Evolutionary conservation across 345 rosid genomes (phyloP), one percentile per base, ranked within the genome.

Genomic region (Excoecaria agallocha): DNA sequence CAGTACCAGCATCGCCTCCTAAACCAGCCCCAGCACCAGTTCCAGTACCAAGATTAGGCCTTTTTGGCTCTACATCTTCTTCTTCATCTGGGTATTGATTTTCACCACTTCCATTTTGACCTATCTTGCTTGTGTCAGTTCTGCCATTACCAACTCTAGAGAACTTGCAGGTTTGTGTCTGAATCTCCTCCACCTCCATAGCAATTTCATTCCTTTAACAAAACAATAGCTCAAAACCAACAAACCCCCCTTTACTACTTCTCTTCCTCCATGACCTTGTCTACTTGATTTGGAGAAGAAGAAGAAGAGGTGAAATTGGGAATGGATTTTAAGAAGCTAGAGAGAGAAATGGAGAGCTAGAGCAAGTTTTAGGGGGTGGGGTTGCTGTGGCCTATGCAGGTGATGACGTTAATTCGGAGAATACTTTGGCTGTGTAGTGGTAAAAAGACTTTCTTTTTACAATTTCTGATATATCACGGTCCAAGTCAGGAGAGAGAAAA

Each of bases 121-220:
- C 83, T 71, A 82, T 38, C 79, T 83, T 85, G 80, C 75, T 73
- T 16, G 83, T 65, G 25, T 79, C 83, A 61, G 30, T 68, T 69
- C 85, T 77, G 59, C 87, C 90, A 80, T 86, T 86, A 19, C 85
- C 83, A 68, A 84, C 68, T 78, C 88, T 86, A 59, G 89, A 75
- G 84, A 88, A 83, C 89, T 86, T 90, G 41, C 83, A 75, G 10
- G 85, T 85, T 70, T 81, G 90, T 71, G 77, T 83, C 84, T 85
- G 90, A 85, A 84, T 89, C 82, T 88, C 92, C 75, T 89, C 95
- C 77, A 83, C 86, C 85, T 89, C 98, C 98, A 91, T 92, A 81
- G 76, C 85, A 85, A 85, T 87, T 89, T 91, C 98, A 93, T 92
- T 78, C 87, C 98, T 85, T 43, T 66, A 58, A 35, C 58, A n/a